These are phyloP conservation scores for Sporothrix euskadiensis DNA, from an alignment of 2,329 filamentous ascomycete genomes.

Conservation along the genomic window DNA sequence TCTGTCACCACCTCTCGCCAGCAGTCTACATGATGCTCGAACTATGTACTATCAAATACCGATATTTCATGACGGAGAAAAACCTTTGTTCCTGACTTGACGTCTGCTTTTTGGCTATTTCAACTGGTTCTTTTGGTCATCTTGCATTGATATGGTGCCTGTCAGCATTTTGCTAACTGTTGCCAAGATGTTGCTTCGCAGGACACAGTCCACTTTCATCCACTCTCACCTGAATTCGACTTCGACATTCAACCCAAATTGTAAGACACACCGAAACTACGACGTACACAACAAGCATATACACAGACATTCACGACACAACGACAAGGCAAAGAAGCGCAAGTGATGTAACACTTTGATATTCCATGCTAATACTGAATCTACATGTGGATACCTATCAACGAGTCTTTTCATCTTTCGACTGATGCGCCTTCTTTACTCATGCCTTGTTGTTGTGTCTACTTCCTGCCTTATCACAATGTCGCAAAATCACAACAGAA, in stretches of 20 bases:
- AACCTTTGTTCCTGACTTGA: slow-evolving; percentile 32
- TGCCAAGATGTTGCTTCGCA: background rate
- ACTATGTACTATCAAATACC: slow-evolving; percentile 50
- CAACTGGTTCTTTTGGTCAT: background rate
- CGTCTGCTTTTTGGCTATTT: background rate
- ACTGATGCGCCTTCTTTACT: slow-evolving; percentile 57
- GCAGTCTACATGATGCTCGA: slow-evolving; percentile 44
- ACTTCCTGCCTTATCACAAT: slow-evolving; percentile 29
- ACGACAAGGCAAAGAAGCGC: slow-evolving; percentile 37
- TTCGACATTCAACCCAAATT: background rate
- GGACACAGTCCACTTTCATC: background rate
- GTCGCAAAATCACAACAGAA: background rate
- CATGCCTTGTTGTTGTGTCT: slow-evolving; percentile 36
- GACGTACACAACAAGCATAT: background rate
- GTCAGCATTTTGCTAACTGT: slow-evolving; percentile 20
- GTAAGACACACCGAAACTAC: slow-evolving; percentile 27
- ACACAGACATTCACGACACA: background rate
- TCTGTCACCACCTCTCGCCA: background rate
- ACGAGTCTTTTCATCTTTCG: slow-evolving; percentile 81
- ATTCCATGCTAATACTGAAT: slow-evolving; percentile 81
- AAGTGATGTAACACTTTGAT: slow-evolving; percentile 65
- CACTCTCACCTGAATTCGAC: background rate
- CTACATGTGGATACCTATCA: slow-evolving; percentile 62
- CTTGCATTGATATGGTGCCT: background rate
- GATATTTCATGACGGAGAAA: slow-evolving; percentile 40